Evolutionary conservation across 495 filamentous ascomycete species (phyloP), one percentile per base, ranked within the genome.

Genomic region (Xylaria bambusicola): DNA sequence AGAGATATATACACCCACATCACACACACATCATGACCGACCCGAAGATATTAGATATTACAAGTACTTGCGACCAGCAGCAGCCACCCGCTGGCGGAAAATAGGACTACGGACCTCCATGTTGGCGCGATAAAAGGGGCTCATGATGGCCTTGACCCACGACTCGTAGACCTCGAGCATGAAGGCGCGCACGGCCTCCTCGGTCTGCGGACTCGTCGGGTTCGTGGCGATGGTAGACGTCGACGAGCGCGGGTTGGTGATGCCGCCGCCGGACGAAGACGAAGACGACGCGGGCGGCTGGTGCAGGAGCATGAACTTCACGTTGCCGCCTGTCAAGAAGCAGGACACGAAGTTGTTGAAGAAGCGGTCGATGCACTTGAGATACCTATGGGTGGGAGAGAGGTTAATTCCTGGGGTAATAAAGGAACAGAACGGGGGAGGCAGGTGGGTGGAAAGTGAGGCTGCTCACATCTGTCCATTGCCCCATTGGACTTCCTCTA

Each of bases 141-240:
- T 96, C 94, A 98, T 97, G 38, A 92, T 83, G n/a, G 91, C 89
- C 81, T 98, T 98, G 45, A 96, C 81, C 83, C 93, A 98, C 58
- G 81, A 86, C 73, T 98, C 94, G 72, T 96, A 97, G 12, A 96
- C 89, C 69, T 98, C 94, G 5, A 78, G 79, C 77, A 98, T 95
- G 76, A 98, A 98, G 73, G 88, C 88, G 66, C 90, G 82, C 59
- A 98, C 88, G 0, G 94, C 93, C 72, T 98, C 94, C 75, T 98
- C 94, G 5, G 92, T 92, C 74, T 92, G 90, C 27, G 91, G 85
- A 31, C 84, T 84, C 0, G 87, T 93, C 2, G 92, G 92, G 69
- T 94, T 96, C 46, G 88, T 86, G 20, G 84, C 88, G 45, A 92
- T 84, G 41, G 57, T 44, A 18, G 85, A 85, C 6, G 86, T 85